Percentiles rank a stretch among this genome's conserved stretches.
Evolutionary conservation across 2,329 filamentous ascomycete species (phyloP).

Genomic region (Diaporthe citrichinensis): DNA sequence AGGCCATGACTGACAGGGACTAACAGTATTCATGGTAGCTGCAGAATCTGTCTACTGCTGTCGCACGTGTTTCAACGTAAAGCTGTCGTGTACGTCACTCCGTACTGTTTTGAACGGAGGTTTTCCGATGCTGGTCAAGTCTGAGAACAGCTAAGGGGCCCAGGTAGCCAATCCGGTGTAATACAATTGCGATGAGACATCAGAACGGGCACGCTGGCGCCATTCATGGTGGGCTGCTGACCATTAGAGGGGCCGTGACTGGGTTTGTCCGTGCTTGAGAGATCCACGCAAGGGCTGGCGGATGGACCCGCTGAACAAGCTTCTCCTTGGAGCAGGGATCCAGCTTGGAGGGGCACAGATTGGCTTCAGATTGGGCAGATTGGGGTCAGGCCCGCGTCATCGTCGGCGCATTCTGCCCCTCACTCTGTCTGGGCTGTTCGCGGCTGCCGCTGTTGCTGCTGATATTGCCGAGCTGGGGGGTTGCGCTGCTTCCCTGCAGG

Average conservation of each 20-base stretch:
- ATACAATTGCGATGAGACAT: constrained; percentile 37
- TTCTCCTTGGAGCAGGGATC: constrained; percentile 21
- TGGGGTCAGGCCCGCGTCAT: background rate
- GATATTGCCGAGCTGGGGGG: background rate
- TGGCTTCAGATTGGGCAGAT: background rate
- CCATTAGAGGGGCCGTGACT: constrained; percentile 38
- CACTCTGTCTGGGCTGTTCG: background rate
- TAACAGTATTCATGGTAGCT: background rate
- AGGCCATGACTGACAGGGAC: background rate
- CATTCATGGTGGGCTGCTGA: constrained; percentile 31
- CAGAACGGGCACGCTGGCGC: background rate
- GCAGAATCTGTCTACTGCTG: background rate
- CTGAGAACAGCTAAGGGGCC: background rate
- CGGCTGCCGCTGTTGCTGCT: background rate
- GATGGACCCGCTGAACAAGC: constrained; percentile 38
- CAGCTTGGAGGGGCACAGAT: background rate
- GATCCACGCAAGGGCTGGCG: background rate
- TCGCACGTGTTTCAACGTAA: background rate
- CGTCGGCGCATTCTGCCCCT: constrained; percentile 18
- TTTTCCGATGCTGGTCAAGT: background rate
- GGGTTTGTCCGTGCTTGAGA: background rate
- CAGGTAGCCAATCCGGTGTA: constrained; percentile 34
- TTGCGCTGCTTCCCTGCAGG: background rate
- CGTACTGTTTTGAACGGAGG: background rate
- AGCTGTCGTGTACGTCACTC: background rate